Conservation (phyloP, 768 basidiomycete species). For the Asterophora parasitica region DNA sequence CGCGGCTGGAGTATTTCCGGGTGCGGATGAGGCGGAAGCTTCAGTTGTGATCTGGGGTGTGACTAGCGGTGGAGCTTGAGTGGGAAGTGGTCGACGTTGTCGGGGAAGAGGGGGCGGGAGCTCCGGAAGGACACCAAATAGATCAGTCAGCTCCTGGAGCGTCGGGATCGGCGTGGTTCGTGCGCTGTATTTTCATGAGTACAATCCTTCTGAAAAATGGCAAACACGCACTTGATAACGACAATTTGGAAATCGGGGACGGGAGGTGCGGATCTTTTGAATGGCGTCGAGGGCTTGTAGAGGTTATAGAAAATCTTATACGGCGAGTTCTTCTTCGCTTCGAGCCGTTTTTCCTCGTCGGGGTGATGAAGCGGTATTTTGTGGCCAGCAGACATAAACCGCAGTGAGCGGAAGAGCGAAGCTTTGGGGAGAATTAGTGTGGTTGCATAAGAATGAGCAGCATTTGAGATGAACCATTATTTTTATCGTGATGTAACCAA, state of each 20-base stretch:
- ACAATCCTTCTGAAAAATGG: background rate
- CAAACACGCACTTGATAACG: slow-evolving; percentile 68
- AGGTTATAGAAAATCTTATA: slow-evolving; percentile 86
- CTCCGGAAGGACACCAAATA: slow-evolving; percentile 71
- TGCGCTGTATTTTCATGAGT: slow-evolving; percentile 45
- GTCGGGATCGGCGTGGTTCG: slow-evolving; percentile 80
- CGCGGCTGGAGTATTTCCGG: slow-evolving; percentile 4
- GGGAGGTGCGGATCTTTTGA: slow-evolving; percentile 70
- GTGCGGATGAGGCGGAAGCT: slow-evolving; percentile 1
- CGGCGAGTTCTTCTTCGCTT: slow-evolving; percentile 35
- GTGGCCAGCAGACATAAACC: slow-evolving; percentile 71
- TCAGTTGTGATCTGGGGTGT: background rate
- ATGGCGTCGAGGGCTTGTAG: slow-evolving; percentile 87
- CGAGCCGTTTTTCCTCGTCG: slow-evolving; percentile 15
- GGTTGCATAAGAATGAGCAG: background rate
- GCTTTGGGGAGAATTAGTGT: slow-evolving; percentile 33
- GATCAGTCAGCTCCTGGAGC: slow-evolving; percentile 64
- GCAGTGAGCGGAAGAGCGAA: slow-evolving; percentile 61
- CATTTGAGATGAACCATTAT: slow-evolving; percentile 38
- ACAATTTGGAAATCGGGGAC: slow-evolving; percentile 84
- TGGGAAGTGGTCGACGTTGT: slow-evolving; percentile 26
- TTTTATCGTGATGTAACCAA: slow-evolving; percentile 47
- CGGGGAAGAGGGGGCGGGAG: slow-evolving; percentile 57
- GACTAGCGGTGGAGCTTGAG: slow-evolving; percentile 3
- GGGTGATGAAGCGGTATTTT: slow-evolving; percentile 37